Evolutionary conservation across 805 yeast species (phyloP), one percentile per base, ranked within the genome.

Genomic region (Phaffomyces thermotolerans): DNA sequence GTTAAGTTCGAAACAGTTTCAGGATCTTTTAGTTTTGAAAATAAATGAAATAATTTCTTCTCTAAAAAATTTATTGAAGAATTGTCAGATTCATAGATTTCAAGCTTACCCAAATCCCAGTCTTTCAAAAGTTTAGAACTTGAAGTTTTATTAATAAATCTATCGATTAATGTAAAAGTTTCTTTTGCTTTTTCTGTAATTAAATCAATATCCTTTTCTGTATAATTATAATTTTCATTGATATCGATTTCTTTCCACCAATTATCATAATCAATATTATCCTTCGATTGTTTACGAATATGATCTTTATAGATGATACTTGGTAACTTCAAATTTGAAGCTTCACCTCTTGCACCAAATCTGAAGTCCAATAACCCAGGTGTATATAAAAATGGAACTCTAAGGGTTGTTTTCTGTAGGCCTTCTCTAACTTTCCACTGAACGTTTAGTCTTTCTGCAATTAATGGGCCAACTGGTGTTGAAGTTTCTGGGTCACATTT

Each of bases 311-410:
- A 45, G 14, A 39, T 35, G 1, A 8, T 27, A 25, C 41, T 37
- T 4, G 34, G 35, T 15, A 37, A 34, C 8, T 40, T 43, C 8
- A 48, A 20, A 2, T 53, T 56, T 18, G 52, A 48, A 22, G 41
- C 35, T 50, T 60, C 56, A 34, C 64, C 64, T 2, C 67, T 57
- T 5, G 63, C 52, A 6, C 60, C 62, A 29, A 56, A 55, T 12
- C 60, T 42, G 7, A 65, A 50, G 49, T 69, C 70, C 20, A 75
- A 48, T 5, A 61, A 41, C 3, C 52, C 48, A 0, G 84, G 75
- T 0, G 89, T 74, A 29, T 71, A 68, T 32, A 81, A 51, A 47
- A 75, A 78, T 0, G 90, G 90, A 8, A 81, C 69, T 37, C 74
- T 65, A 53, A 77, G 44, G 2, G 58, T 45, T 1, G 51, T 13